Percentiles rank a stretch among this genome's conserved stretches.
Conservation (phyloP, 441 rosid species). For the Pelargonium fulgidum region DNA sequence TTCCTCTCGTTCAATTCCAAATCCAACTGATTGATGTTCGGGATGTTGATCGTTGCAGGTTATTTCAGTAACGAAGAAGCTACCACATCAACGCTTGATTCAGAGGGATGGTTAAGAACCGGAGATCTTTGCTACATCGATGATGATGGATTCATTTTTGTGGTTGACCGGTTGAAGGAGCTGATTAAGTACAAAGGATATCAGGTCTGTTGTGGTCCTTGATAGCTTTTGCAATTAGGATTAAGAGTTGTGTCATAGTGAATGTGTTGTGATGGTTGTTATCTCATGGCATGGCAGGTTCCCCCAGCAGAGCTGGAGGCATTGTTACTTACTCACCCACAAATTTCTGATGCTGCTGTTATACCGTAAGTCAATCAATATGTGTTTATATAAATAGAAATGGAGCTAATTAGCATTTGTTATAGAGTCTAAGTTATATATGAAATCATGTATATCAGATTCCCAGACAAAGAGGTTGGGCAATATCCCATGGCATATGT, state of each 20-base stretch:
- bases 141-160: constrained; percentile 76
- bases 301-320: constrained; percentile 79
- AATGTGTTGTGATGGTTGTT: neutral
- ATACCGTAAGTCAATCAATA: constrained; percentile 51
- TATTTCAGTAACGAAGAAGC: constrained; percentile 81
- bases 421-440: constrained; percentile 6
- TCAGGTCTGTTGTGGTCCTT: constrained; percentile 75
- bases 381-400: neutral
- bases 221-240: neutral
- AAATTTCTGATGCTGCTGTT: constrained; percentile 77
- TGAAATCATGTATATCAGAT: too few relatives aligned
- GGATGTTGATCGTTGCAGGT: too few relatives aligned
- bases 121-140: constrained; percentile 89
- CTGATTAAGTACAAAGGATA: constrained; percentile 91
- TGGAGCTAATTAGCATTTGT: neutral
- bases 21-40: too few relatives aligned
- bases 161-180: constrained; percentile 89
- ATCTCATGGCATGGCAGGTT: constrained; percentile 39
- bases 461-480: constrained; percentile 73
- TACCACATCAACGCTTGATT: constrained; percentile 65
- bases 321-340: constrained; percentile 62
- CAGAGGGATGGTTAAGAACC: constrained; percentile 87
- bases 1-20: too few relatives aligned
- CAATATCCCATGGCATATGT: constrained; percentile 82
- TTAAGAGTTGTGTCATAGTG: neutral